Conservation (phyloP, 2,329 filamentous ascomycete species). For the Knufia petricola region DNA sequence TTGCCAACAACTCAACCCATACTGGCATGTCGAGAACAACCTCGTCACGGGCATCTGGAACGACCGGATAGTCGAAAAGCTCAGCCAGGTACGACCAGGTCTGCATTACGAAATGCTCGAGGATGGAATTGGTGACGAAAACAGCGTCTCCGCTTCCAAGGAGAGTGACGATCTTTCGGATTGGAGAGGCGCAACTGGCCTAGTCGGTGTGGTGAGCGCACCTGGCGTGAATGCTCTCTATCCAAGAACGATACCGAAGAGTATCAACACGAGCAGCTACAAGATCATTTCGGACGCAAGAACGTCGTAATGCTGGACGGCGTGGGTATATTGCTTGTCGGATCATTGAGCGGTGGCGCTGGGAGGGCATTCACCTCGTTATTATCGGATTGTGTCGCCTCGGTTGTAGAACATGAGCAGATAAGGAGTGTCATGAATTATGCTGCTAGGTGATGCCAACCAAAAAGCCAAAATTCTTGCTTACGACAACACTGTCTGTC, state of each 20-base stretch:
- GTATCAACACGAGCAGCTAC: slow-evolving; percentile 33
- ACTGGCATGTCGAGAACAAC: slow-evolving; percentile 54
- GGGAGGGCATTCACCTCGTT: too few species aligned
- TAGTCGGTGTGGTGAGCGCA: neutral
- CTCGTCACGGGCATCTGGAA: slow-evolving; percentile 64
- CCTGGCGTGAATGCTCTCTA: slow-evolving; percentile 27
- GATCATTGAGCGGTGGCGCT: too few species aligned
- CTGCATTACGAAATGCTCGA: slow-evolving; percentile 53
- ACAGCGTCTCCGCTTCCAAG: slow-evolving; percentile 12
- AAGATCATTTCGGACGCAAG: slow-evolving; percentile 32
- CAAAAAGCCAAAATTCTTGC: neutral
- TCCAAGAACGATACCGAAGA: slow-evolving; percentile 30
- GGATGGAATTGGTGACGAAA: slow-evolving; percentile 49
- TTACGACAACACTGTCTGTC: too few species aligned
- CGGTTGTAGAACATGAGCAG: neutral
- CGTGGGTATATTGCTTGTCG: neutral
- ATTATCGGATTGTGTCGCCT: neutral
- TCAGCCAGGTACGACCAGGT: slow-evolving; percentile 50
- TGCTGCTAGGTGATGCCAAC: neutral
- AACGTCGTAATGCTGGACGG: neutral
- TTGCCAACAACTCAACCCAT: slow-evolving; percentile 61
- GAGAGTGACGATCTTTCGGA: slow-evolving; percentile 41
- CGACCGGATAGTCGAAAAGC: slow-evolving; percentile 52
- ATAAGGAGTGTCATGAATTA: too few species aligned
- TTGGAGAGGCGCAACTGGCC: slow-evolving; percentile 34